Evolutionary conservation across 1,284 basidiomycete genomes (phyloP), one percentile per base, ranked within the genome.

Genomic region (Marasmius sp.): DNA sequence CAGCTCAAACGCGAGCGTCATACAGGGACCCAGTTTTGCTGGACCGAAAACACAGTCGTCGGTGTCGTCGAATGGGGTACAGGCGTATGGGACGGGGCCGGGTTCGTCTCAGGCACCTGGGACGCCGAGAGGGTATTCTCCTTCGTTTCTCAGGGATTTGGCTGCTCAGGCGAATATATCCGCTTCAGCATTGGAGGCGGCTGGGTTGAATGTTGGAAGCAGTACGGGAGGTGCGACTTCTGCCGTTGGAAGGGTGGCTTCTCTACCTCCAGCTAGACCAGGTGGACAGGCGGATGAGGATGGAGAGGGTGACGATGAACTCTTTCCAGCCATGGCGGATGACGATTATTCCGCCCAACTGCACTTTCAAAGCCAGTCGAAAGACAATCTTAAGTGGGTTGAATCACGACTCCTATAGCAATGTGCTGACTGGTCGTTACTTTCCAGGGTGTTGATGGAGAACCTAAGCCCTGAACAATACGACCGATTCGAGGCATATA

Each of bases 401-500:
- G 27, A 38, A 22, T 56, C 52, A 16, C 51, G 10, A 43, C 60
- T 12, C 34, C 16, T 27, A 43, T 38, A 12, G 39, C 36, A 37
- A 9, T 9, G 51, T 63, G 48, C 41, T 43, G 37, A 27, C 22
- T 64, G 43, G 64, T 36, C 36, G 45, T n/a, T 57, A 8, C 52
- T 43, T 3, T 36, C 49, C 65, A 93, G 92, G 70, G 88, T 95
- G 49, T 78, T 95, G 60, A 92, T 95, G 84, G 91, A 94, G 72
- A 92, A 93, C 67, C 92, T 96, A 70, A 89, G 87, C 64, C 82
- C 88, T 1, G 87, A 84, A 14, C 94, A 97, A 71, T 92, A 94
- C 69, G 93, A 95, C 59, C 84, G 94, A 0, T 95, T 95, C 69
- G 93, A 95, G 70, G 91, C 92, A 0, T 96, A 94, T 69, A 80